Evolutionary conservation across 2,329 filamentous ascomycete species (phyloP), one percentile per base, ranked within the genome.

Genomic region (Cytospora piceicola): DNA sequence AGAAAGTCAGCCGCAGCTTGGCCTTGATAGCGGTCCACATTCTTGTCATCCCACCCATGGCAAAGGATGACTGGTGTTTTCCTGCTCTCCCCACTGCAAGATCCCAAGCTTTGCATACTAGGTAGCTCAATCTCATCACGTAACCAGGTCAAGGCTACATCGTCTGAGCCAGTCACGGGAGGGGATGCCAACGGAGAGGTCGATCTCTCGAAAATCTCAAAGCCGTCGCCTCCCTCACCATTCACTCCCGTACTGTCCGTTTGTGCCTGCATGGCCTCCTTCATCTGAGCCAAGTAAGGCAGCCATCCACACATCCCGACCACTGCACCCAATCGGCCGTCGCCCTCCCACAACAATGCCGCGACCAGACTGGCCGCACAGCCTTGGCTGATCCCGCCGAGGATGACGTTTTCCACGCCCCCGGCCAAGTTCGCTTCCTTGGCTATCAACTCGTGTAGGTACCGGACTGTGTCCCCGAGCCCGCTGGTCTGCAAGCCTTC

Each of bases 301-400:
- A 84, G 69, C 70, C 77, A 83, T 0, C 80, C 80, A 63, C 80
- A 80, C 77, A 84, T 79, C 0, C 78, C 79, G 8, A 82, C 71
- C 15, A 74, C 69, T 0, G 72, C 81, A 0, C 74, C 80, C 36
- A 83, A 65, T 20, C 42, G 1, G 2, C 73, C 61, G 20, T 72
- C 70, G 0, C 77, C 79, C 12, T 80, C 74, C 80, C 81, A 82
- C 2, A 80, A 72, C 63, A 86, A 64, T 64, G 79, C 68, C 12
- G 78, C 74, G 22, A 77, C 70, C 65, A 86, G 66, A 0, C 77
- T 73, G 52, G 80, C 79, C 3, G 83, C 83, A 68, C 82, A 83
- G 0, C 84, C 85, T 68, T 86, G 84, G 58, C 85, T 86, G 22
- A 86, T 71, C 0, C 84, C 84, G 49, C 81, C 80, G 0, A 87